A percentile compares a stretch with the other conserved stretches of the same genome.
Evolutionary conservation across 192 early-diverging fungal species (phyloP).

Genomic region (Backusella australiensis): DNA sequence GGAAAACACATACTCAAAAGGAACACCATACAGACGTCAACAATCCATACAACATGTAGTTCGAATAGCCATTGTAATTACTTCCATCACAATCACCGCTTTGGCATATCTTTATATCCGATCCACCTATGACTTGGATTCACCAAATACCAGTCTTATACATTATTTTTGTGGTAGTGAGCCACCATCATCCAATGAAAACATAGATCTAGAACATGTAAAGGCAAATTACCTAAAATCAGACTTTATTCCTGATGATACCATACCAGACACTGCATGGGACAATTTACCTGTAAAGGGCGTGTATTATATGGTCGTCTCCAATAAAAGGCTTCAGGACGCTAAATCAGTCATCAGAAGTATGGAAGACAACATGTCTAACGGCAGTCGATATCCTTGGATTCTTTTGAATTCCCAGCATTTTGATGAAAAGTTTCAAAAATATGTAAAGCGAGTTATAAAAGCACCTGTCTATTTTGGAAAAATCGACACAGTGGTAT

Average conservation of each 20-base stretch:
- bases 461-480: conserved; percentile 33
- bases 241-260: not conserved
- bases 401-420: conserved; percentile 67
- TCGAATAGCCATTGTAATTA: not conserved
- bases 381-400: conserved; percentile 64
- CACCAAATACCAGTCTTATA: not conserved
- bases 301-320: conserved; percentile 46
- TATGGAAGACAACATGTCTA: conserved; percentile 73
- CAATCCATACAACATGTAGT: not conserved
- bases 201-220: not conserved
- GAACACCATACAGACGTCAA: not conserved
- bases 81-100: not conserved
- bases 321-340: conserved; percentile 63
- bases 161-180: not conserved
- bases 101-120: not conserved
- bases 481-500: conserved; percentile 53
- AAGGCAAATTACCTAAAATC: not conserved
- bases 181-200: not conserved
- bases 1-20: not conserved
- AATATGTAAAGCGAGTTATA: conserved; percentile 9
- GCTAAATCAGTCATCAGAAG: conserved; percentile 55
- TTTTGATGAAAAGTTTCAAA: conserved; percentile 60
- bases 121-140: not conserved
- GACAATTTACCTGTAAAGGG: conserved; percentile 16
- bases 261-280: conserved; percentile 11